Conservation (phyloP, 208 protist genomes). For the Leishmania tropica region DNA sequence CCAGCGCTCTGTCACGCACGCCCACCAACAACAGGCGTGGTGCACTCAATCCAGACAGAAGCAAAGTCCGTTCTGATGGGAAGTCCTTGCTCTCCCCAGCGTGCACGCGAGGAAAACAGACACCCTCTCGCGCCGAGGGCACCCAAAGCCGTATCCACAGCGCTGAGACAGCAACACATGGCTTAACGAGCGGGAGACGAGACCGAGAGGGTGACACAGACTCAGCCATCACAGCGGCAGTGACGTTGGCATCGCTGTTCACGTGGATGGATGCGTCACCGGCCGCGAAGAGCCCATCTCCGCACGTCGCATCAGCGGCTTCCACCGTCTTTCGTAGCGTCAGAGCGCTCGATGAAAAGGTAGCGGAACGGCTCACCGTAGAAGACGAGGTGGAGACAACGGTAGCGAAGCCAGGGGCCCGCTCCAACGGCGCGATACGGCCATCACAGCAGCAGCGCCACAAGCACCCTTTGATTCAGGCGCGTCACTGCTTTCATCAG, state of each 20-base stretch:
- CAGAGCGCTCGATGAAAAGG: neutral
- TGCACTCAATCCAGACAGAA: neutral
- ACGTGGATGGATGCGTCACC: neutral
- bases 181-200: constrained; percentile 8
- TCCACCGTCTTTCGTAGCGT: neutral
- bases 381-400: neutral
- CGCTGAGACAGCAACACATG: neutral
- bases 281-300: neutral
- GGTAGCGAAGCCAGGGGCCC: neutral
- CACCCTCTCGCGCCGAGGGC: neutral
- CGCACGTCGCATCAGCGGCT: neutral
- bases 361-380: neutral
- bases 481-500: neutral
- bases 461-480: neutral
- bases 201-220: constrained; percentile 3
- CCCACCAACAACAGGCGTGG: neutral
- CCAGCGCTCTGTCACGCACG: neutral
- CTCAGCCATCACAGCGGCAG: neutral
- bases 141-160: neutral
- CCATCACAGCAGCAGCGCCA: neutral
- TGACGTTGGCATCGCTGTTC: neutral
- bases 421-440: neutral
- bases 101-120: neutral
- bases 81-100: neutral
- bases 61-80: neutral